These are phyloP conservation scores for Nectriaceae sp. DNA, from an alignment of 2,329 filamentous ascomycete genomes.

Conservation along the genomic window DNA sequence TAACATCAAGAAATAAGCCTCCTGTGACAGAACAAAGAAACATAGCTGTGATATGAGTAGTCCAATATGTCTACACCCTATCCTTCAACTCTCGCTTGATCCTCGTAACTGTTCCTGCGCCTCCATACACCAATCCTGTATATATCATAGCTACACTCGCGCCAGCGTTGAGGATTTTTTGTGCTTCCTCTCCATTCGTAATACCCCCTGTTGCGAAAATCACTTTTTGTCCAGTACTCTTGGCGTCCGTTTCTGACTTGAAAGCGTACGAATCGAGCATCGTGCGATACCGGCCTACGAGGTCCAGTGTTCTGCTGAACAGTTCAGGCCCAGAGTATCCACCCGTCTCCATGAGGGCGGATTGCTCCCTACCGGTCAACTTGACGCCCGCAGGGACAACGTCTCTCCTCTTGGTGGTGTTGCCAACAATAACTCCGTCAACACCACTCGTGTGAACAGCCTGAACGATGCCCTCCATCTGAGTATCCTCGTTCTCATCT, in stretches of 20 bases:
- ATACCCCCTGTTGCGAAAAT: constrained; percentile 95
- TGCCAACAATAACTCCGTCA: constrained; percentile 94
- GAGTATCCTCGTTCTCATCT: constrained; percentile 83
- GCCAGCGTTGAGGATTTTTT: constrained; percentile 81
- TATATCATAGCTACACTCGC: constrained; percentile 92
- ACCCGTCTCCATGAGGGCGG: constrained; percentile 72
- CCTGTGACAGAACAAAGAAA: constrained; percentile 12
- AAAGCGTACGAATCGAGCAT: constrained; percentile 57
- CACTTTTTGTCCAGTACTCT: constrained; percentile 62
- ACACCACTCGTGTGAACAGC: constrained; percentile 83
- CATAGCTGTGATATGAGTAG: constrained; percentile 5
- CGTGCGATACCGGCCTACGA: constrained; percentile 79
- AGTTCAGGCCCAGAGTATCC: constrained; percentile 91
- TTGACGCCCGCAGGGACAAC: constrained; percentile 67
- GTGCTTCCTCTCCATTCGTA: constrained; percentile 81
- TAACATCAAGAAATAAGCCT: too few relatives aligned
- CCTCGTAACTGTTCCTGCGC: constrained; percentile 63
- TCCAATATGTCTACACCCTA: constrained; percentile 30
- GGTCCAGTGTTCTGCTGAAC: constrained; percentile 75
- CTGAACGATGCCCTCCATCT: constrained; percentile 85
- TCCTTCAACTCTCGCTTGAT: constrained; percentile 65
- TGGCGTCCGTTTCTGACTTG: constrained; percentile 31
- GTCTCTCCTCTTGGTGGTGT: constrained; percentile 86
- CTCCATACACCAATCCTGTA: constrained; percentile 70
- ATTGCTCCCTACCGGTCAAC: constrained; percentile 67